Base-by-base conservation (phyloP, 495 filamentous ascomycete genomes). In the Xylaria flabelliformis region DNA sequence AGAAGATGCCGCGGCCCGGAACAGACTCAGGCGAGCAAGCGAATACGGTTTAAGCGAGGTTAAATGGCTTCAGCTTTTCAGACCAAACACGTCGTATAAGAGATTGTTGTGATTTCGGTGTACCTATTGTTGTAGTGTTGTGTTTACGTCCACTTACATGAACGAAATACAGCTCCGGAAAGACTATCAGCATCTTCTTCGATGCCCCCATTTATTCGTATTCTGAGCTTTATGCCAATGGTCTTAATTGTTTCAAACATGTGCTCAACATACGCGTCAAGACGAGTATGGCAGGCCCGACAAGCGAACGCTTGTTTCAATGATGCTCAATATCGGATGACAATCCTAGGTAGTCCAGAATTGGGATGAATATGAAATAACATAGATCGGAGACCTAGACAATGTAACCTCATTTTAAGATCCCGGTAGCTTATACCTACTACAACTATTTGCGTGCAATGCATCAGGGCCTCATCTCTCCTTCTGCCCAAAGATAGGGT, bases 321-420 rank as follows among this genome's bases (percentile, higher is more conserved):
- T 32, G 32, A 64, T 29, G 21, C 29, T 70, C 34, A 13, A 63
- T 41, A 61, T 55, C 56, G 58, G 68, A 70, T 46, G 56, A 55
- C 46, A 55, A 63, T 50, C 59, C 58, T 46, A 59, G 50, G 36
- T n/a, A 44, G 61, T 64, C 24, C 19, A 44, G 29, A 29, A 48
- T 24, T 29, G 19, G 36, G 19, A 24, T 44, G 39, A 41, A 62
- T 50, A 61, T 41, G 24, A 24, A 59, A 58, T 44, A 46, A 13
- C 26, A 61, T 19, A 36, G 48, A 53, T 32, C 64, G 46, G 32
- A 39, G 48, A 39, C 65, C 48, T 36, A 56, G 34, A 55, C 32
- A 55, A 55, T 55, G 48, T 62, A 58, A 69, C 67, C 55, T 62
- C 42, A 69, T 39, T 32, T 15, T 8, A 61, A 29, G 67, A 50